These are phyloP conservation scores for Phialemoniopsis sp. DNA, from an alignment of 2,329 filamentous ascomycete genomes.

Conservation along the genomic window DNA sequence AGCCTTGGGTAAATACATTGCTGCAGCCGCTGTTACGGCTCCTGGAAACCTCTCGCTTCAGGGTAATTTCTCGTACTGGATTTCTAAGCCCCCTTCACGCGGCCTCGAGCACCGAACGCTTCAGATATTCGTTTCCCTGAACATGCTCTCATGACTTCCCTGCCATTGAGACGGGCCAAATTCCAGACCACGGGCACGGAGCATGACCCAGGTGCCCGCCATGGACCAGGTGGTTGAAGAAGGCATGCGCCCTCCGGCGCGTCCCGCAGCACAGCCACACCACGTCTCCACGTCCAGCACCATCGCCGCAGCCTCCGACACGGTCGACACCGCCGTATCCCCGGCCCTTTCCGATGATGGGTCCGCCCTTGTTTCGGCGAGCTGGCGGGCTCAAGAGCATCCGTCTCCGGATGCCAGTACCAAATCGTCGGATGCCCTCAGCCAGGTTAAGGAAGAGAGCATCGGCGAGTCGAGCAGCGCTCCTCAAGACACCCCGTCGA, in stretches of 20 bases:
- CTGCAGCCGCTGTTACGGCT: too few relatives aligned
- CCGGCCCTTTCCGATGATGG: conserved; percentile 9
- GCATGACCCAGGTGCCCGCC: too few relatives aligned
- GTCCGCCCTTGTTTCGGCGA: conserved; percentile 4
- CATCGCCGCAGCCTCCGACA: neutral
- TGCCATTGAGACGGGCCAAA: too few relatives aligned
- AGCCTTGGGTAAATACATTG: too few relatives aligned
- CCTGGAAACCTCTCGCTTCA: too few relatives aligned
- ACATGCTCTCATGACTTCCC: too few relatives aligned
- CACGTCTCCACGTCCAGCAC: neutral
- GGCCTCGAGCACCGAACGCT: too few relatives aligned
- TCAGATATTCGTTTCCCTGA: too few relatives aligned
- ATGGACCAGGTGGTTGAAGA: neutral
- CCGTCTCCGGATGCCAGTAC: conserved; percentile 4
- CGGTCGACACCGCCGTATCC: conserved; percentile 4
- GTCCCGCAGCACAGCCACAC: neutral
- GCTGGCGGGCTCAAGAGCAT: conserved; percentile 8
- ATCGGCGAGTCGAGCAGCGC: conserved; percentile 2
- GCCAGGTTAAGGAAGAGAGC: conserved; percentile 6
- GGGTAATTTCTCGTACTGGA: too few relatives aligned
- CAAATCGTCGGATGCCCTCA: neutral
- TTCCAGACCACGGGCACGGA: too few relatives aligned
- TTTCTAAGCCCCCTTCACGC: too few relatives aligned
- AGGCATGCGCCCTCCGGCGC: neutral
- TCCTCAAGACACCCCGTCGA: conserved; percentile 27